Evolutionary conservation across 108 stramenopile genomes (phyloP), one percentile per base, ranked within the genome.

Genomic region (Nitzschia putrida): DNA sequence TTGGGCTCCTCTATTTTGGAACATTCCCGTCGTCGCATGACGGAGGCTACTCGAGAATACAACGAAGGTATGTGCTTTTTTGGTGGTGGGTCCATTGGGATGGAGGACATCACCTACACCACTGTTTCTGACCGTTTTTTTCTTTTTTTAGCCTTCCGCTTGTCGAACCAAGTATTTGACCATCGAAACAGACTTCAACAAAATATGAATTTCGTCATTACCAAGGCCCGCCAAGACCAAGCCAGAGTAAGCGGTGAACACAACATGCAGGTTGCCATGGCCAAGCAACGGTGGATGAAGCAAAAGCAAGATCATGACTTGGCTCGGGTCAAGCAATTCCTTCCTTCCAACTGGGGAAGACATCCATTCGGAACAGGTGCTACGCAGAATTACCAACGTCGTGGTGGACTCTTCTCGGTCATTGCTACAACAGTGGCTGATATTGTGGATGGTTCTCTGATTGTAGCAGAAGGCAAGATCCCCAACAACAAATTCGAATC

Each of bases 61-160:
- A 83, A 84, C 29, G 59, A 68, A 13, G 73, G 82, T 83, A 83
- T 24, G 77, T 67, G 16, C n/a, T n/a, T n/a, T n/a, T 4, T 8
- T 7, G 34, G 40, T 14, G 22, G 20, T 41, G 8, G 7, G 26
- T 26, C 24, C 21, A 7, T 24, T 40, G 11, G 26, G 18, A 56
- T 53, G 34, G 12, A 23, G 16, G 55, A 54, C n/a, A n/a, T n/a
- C n/a, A n/a, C n/a, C n/a, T 24, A 20, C 0, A 8, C 24, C 10
- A 10, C 39, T 1, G 53, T 24, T 53, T 11, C 38, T 66, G 7
- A n/a, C 55, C 12, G 47, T 58, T 54, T 34, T 39, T 21, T 4
- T 55, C 21, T 63, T 0, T 0, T 59, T 69, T 29, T 55, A 81
- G 74, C 71, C n/a, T 58, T 69, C 51, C 47, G 47, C 4, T 18